phyloP scores from a whole-genome alignment of 768 basidiomycete genomes.

The Neoboletus subvelutipes region DNA sequence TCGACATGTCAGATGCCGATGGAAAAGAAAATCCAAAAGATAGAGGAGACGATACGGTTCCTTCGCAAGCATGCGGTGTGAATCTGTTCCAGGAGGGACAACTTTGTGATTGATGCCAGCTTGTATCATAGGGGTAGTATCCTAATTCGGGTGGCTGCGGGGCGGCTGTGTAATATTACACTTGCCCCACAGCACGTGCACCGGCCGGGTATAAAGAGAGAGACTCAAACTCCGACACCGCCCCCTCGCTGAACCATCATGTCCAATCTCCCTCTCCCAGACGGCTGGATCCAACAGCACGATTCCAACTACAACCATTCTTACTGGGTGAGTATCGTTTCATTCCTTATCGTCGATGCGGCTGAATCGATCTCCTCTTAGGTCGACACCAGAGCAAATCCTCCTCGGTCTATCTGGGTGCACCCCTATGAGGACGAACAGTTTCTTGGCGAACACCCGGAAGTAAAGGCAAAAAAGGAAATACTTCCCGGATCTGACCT shows the following conservation, averaged over 20 bases:
- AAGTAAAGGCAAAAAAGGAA: conserved; percentile 39
- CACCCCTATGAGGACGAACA: conserved; percentile 72
- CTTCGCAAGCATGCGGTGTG: conserved; percentile 28
- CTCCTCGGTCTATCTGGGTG: conserved; percentile 68
- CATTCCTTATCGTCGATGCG: no score
- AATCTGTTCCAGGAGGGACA: background rate
- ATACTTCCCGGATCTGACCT: background rate
- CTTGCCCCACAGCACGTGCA: conserved; percentile 16
- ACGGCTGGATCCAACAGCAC: conserved; percentile 55
- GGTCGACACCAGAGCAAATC: conserved; percentile 63
- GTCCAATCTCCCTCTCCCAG: conserved; percentile 44
- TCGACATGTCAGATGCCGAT: conserved; percentile 48
- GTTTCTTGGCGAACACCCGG: conserved; percentile 57
- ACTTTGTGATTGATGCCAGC: background rate
- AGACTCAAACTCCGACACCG: background rate
- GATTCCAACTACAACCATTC: conserved; percentile 42
- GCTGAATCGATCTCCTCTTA: conserved; percentile 21
- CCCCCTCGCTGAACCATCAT: conserved; percentile 8
- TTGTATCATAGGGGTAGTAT: background rate
- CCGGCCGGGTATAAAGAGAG: background rate
- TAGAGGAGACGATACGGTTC: conserved; percentile 46
- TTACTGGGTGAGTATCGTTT: conserved; percentile 46
- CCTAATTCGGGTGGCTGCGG: background rate
- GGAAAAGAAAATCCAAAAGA: conserved; percentile 51
- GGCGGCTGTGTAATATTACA: conserved; percentile 10